Conservation (phyloP, 345 rosid species). For the Nephelium lappaceum region DNA sequence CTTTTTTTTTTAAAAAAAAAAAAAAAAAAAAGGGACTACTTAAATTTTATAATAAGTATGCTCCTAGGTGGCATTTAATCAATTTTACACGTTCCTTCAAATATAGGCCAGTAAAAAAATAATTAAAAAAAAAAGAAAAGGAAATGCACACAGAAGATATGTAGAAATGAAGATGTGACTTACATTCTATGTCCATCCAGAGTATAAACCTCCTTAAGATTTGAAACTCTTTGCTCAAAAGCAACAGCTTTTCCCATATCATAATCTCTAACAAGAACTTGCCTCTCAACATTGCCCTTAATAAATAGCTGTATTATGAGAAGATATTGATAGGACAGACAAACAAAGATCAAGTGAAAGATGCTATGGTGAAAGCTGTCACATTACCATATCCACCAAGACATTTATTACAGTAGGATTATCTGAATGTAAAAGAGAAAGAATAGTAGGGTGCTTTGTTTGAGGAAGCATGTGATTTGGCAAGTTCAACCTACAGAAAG, state of each 20-base stretch:
- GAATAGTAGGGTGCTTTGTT: constrained; percentile 80
- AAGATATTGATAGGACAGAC: constrained; percentile 4
- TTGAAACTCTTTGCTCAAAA: constrained; percentile 69
- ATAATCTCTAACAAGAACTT: constrained; percentile 90
- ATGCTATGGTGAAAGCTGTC: neutral
- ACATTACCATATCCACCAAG: constrained; percentile 85
- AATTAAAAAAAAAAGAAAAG: neutral
- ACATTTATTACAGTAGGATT: constrained; percentile 83
- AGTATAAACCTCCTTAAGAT: constrained; percentile 86
- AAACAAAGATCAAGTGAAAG: neutral
- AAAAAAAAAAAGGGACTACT: neutral
- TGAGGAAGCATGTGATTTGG: constrained; percentile 83
- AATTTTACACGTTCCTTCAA: too few relatives aligned
- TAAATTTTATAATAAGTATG: neutral
- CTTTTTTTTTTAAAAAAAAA: too few relatives aligned
- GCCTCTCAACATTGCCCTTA: constrained; percentile 85
- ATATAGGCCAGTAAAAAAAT: neutral
- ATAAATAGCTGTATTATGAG: constrained; percentile 15
- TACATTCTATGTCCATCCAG: constrained; percentile 88
- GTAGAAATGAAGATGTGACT: constrained; percentile 25
- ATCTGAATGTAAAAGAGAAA: constrained; percentile 68
- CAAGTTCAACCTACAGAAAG: constrained; percentile 60
- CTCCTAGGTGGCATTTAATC: neutral
- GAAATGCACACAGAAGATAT: neutral
- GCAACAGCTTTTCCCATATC: constrained; percentile 79